These are phyloP conservation scores for Daldinia eschscholtzii DNA, from an alignment of 2,329 filamentous ascomycete species.

Conservation along the genomic window DNA sequence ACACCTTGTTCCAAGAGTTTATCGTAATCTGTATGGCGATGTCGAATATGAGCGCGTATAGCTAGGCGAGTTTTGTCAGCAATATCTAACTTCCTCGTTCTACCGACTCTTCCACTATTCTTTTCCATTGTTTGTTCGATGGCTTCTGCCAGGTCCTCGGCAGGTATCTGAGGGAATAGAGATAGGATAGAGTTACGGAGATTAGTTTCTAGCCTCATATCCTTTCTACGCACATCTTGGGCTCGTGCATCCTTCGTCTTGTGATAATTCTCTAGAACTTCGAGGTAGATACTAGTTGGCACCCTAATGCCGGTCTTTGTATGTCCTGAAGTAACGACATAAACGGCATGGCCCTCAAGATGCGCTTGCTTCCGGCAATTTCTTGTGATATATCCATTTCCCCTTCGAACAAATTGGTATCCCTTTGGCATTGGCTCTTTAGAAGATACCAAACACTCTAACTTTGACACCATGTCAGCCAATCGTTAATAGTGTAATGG, in stretches of 20 bases:
- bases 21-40: slow-evolving; percentile 63
- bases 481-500: not conserved
- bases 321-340: slow-evolving; percentile 52
- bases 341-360: slow-evolving; percentile 52
- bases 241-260: slow-evolving; percentile 53
- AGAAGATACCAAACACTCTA: slow-evolving; percentile 40
- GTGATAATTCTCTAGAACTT: slow-evolving; percentile 44
- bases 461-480: slow-evolving; percentile 9
- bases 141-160: slow-evolving; percentile 51
- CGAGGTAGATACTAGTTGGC: slow-evolving; percentile 51
- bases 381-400: slow-evolving; percentile 58
- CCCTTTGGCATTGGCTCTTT: slow-evolving; percentile 53
- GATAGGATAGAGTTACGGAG: slow-evolving; percentile 54
- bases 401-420: slow-evolving; percentile 59
- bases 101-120: slow-evolving; percentile 61
- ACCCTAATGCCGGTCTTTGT: slow-evolving; percentile 56
- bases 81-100: slow-evolving; percentile 56
- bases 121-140: slow-evolving; percentile 60
- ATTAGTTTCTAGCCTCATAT: slow-evolving; percentile 50
- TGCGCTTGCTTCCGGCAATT: slow-evolving; percentile 57
- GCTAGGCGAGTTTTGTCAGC: slow-evolving; percentile 59
- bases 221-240: slow-evolving; percentile 52
- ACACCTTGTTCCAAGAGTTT: slow-evolving; percentile 48
- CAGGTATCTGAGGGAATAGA: slow-evolving; percentile 59
- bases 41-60: slow-evolving; percentile 63